Evolutionary conservation across 2,329 filamentous ascomycete genomes (phyloP).

Genomic region (Fusarium incarnatum): DNA sequence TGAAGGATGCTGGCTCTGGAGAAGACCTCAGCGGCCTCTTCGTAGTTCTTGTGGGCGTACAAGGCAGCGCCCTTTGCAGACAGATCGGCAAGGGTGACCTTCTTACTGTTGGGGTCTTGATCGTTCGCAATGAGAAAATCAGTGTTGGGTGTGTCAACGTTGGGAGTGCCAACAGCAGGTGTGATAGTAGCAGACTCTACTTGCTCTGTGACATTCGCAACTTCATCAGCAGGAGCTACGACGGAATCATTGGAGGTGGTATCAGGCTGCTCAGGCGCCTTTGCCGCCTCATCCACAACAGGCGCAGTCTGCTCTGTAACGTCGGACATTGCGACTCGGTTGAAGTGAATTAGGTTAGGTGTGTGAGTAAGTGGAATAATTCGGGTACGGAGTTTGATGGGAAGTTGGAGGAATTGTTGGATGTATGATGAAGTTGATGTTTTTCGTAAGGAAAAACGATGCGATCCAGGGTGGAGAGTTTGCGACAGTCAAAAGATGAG

Average conservation of each 20-base stretch:
- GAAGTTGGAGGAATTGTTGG: background rate
- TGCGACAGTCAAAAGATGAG: constrained; percentile 40
- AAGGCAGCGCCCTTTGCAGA: constrained; percentile 84
- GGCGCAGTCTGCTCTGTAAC: constrained; percentile 44
- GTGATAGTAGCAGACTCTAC: constrained; percentile 38
- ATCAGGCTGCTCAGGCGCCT: constrained; percentile 22
- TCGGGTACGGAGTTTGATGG: background rate
- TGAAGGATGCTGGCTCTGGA: constrained; percentile 91
- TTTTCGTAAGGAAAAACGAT: constrained; percentile 22
- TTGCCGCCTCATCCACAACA: constrained; percentile 35
- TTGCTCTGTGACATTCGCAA: constrained; percentile 29
- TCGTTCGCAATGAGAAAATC: constrained; percentile 50
- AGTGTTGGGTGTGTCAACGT: constrained; percentile 37
- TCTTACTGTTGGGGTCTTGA: constrained; percentile 62
- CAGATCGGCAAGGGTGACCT: constrained; percentile 79
- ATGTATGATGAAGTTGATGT: constrained; percentile 8
- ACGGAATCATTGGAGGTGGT: constrained; percentile 4
- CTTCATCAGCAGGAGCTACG: constrained; percentile 14
- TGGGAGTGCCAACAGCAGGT: constrained; percentile 24
- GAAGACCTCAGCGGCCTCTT: constrained; percentile 86
- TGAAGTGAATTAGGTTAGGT: background rate
- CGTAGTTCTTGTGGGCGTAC: constrained; percentile 90
- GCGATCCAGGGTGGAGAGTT: constrained; percentile 26
- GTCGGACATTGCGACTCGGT: constrained; percentile 47
- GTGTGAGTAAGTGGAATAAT: background rate